Conservation (phyloP, 805 yeast genomes). For the Saccharomycopsis fermentans region DNA sequence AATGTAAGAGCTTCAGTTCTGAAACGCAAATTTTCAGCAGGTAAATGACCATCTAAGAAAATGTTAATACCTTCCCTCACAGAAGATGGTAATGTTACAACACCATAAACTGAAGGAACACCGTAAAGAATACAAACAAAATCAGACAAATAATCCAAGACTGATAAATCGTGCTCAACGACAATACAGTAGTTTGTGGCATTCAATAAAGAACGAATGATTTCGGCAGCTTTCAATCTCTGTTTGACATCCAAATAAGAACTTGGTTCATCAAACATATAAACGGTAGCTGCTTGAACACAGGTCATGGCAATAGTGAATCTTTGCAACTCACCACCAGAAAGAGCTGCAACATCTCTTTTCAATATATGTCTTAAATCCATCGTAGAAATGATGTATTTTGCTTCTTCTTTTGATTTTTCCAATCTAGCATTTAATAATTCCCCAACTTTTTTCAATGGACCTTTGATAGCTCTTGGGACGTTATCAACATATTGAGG, state of each 20-base stretch:
- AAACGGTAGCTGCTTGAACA: conserved; percentile 88
- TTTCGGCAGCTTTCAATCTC: conserved; percentile 94
- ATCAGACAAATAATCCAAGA: conserved; percentile 92
- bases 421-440: conserved; percentile 69
- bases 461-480: conserved; percentile 92
- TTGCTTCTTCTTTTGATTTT: conserved; percentile 50
- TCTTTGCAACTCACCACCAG: conserved; percentile 99
- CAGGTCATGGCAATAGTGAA: conserved; percentile 97
- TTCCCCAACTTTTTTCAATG: conserved; percentile 76
- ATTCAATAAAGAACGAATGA: conserved; percentile 75
- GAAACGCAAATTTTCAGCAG: conserved; percentile 93
- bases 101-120: conserved; percentile 98
- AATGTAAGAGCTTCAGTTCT: conserved; percentile 94
- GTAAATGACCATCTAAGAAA: conserved; percentile 96
- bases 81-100: conserved; percentile 90
- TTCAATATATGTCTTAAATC: conserved; percentile 68
- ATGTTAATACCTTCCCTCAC: conserved; percentile 99
- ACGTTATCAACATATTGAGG: conserved; percentile 98
- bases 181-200: conserved; percentile 82
- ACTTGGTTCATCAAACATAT: conserved; percentile 99
- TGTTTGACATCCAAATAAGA: conserved; percentile 97
- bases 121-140: conserved; percentile 95
- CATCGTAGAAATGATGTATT: conserved; percentile 54
- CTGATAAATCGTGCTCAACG: conserved; percentile 98
- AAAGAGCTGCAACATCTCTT: conserved; percentile 82